phyloP scores from a whole-genome alignment of 257 asterid genomes.

The Nicotiana paniculata region DNA sequence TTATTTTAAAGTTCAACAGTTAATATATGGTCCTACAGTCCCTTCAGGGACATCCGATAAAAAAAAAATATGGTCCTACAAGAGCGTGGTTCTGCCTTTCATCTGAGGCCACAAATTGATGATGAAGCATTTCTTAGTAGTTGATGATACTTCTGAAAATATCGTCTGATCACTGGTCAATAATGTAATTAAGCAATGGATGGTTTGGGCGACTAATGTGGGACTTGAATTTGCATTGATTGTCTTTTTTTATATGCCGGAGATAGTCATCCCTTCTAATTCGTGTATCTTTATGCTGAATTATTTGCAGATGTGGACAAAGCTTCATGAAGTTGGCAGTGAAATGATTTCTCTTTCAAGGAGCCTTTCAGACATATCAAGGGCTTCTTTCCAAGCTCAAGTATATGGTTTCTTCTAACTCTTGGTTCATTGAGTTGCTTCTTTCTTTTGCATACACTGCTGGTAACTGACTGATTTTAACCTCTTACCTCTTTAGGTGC shows the following conservation, averaged over 20 bases:
- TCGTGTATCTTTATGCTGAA: neutral
- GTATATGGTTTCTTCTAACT: slow-evolving; percentile 31
- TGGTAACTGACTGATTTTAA: slow-evolving; percentile 6
- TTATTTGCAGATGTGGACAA: slow-evolving; percentile 57
- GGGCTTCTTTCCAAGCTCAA: slow-evolving; percentile 49
- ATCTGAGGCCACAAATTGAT: neutral
- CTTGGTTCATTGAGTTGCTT: slow-evolving; percentile 5
- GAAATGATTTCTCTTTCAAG: slow-evolving; percentile 56
- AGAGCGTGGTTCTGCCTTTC: neutral
- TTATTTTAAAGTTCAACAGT: neutral
- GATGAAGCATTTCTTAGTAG: neutral
- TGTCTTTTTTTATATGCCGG: neutral
- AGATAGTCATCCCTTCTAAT: neutral
- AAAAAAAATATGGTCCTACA: neutral
- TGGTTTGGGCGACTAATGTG: neutral
- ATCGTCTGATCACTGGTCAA: neutral
- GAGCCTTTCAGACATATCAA: slow-evolving; percentile 55
- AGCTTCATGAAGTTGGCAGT: slow-evolving; percentile 54
- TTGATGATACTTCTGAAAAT: neutral
- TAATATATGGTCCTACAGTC: neutral
- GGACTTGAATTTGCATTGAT: neutral
- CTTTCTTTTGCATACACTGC: neutral
- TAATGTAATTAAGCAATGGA: neutral
- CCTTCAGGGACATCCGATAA: too few relatives aligned
- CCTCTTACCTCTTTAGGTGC: neutral